Percentiles rank a stretch among this genome's conserved stretches.
phyloP scores from a whole-genome alignment of 352 stramenopile genomes.

The Phytophthora litchii region DNA sequence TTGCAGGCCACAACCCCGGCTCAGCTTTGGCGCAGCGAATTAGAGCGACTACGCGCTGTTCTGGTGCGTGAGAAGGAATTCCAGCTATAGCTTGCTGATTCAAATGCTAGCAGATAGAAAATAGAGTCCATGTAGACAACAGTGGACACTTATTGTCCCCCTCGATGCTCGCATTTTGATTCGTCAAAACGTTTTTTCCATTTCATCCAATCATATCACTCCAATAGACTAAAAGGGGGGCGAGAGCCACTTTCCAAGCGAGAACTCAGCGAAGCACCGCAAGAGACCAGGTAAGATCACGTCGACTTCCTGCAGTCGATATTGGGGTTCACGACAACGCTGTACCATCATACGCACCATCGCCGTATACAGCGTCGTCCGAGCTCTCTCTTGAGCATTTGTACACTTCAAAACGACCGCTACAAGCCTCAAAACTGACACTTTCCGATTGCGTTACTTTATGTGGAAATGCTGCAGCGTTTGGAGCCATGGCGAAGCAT shows the following conservation, averaged over 20 bases:
- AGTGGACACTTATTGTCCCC: slow-evolving; percentile 16
- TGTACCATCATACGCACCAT: neutral
- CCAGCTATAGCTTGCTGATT: slow-evolving; percentile 29
- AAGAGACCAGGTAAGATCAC: slow-evolving; percentile 38
- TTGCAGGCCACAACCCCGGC: slow-evolving; percentile 86
- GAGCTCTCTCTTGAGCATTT: slow-evolving; percentile 1
- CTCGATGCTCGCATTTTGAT: slow-evolving; percentile 12
- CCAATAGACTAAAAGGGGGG: slow-evolving; percentile 7
- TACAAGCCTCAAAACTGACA: slow-evolving; percentile 15
- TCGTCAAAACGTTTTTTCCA: slow-evolving; percentile 18
- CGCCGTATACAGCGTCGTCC: slow-evolving; percentile 9
- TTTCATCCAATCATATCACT: slow-evolving; percentile 39
- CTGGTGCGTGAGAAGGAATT: slow-evolving; percentile 79
- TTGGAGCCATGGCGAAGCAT: slow-evolving; percentile 70
- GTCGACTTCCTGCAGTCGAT: neutral
- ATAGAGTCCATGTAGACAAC: slow-evolving; percentile 31
- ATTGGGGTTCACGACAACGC: neutral
- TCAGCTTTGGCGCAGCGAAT: slow-evolving; percentile 88
- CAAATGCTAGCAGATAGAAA: slow-evolving; percentile 11
- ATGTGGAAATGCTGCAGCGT: slow-evolving; percentile 17
- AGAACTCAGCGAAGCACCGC: slow-evolving; percentile 33
- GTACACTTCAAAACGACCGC: neutral
- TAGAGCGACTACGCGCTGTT: slow-evolving; percentile 56
- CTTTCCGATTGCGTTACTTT: slow-evolving; percentile 17
- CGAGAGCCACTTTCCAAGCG: slow-evolving; percentile 34